Base-by-base conservation (phyloP, 2,329 filamentous ascomycete genomes). In the Penicillium oxalicum region DNA sequence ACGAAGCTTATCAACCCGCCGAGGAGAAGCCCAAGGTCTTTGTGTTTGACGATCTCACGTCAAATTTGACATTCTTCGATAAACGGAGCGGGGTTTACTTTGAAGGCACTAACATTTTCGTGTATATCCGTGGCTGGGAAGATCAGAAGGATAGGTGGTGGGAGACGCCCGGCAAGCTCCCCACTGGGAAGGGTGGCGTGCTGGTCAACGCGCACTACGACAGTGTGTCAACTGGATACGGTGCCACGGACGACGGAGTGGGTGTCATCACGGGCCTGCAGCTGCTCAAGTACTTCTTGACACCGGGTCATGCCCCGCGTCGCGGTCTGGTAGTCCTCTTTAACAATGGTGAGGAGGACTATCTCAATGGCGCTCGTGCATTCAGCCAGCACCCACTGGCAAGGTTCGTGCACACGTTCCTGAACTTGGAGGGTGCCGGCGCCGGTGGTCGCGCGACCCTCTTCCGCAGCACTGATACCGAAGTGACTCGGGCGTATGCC, bases 331-430 rank as follows among this genome's bases (percentile, higher is more conserved):
- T 97, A 11, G 78, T 89, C 8, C 77, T 97, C 27, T 79, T 97
- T 64, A 98, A 98, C 75, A 96, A 97, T 62, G 91, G 87, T 33
- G 93, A 98, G 64, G 93, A 98, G 66, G 91, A 97, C 61, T 93
- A 84, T 33, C 74, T 97, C 9, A 88, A 94, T 56, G 93, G 93
- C 1, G 90, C 91, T 5, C 81, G 82, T 51, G 90, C 87, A 5
- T 96, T 94, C 62, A 84, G 87, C 27, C 83, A 89, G 57, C 89
- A 91, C 65, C 87, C 90, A 0, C 76, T 95, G 54, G 82, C 88
- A 9, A 82, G 81, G 45, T 87, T 94, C 48, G 80, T 88, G 8
- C 87, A 91, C 63, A 89, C 88, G 0, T 97, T 98, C 64, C 74
- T 97, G 56, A 98, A 98, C 59, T 80, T 98, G 12, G 93, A 98